Evolutionary conservation across 2,329 filamentous ascomycete species (phyloP).

Genomic region (Fusarium verrucosum): DNA sequence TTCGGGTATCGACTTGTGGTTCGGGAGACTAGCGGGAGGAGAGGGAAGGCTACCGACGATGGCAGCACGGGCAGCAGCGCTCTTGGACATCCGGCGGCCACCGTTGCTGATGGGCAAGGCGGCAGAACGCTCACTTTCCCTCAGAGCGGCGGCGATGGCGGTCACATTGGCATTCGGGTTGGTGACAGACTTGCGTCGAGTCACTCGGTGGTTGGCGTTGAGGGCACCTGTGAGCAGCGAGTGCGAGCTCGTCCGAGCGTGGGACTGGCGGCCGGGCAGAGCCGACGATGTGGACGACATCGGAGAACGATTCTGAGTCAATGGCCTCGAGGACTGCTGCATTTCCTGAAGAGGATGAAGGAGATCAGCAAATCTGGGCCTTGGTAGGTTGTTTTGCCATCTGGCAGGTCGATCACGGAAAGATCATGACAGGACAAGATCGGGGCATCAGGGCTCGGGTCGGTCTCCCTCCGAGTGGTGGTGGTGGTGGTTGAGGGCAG

Average conservation of each 20-base stretch:
- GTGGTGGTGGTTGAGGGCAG: constrained; percentile 38
- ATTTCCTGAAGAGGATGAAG: constrained; percentile 63
- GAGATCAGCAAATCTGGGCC: constrained; percentile 50
- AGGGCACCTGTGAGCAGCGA: constrained; percentile 80
- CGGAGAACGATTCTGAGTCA: constrained; percentile 69
- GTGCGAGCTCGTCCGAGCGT: constrained; percentile 82
- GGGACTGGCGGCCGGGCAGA: constrained; percentile 67
- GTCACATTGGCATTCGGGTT: constrained; percentile 77
- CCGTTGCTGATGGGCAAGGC: constrained; percentile 67
- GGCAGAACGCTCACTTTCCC: constrained; percentile 68
- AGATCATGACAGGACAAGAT: constrained; percentile 38
- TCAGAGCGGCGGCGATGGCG: constrained; percentile 76
- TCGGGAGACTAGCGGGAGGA: constrained; percentile 74
- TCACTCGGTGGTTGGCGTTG: constrained; percentile 85
- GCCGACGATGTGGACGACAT: constrained; percentile 68
- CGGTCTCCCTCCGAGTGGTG: constrained; percentile 36
- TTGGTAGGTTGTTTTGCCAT: constrained; percentile 45
- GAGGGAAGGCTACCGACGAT: constrained; percentile 67
- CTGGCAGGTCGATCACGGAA: constrained; percentile 43
- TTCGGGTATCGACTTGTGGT: constrained; percentile 61
- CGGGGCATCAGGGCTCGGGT: constrained; percentile 29
- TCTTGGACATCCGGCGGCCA: constrained; percentile 74
- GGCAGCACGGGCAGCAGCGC: constrained; percentile 61
- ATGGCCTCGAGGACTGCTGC: constrained; percentile 72
- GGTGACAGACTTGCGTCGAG: constrained; percentile 92